phyloP scores from a whole-genome alignment of 352 stramenopile genomes.

The Globisporangium alternatum region DNA sequence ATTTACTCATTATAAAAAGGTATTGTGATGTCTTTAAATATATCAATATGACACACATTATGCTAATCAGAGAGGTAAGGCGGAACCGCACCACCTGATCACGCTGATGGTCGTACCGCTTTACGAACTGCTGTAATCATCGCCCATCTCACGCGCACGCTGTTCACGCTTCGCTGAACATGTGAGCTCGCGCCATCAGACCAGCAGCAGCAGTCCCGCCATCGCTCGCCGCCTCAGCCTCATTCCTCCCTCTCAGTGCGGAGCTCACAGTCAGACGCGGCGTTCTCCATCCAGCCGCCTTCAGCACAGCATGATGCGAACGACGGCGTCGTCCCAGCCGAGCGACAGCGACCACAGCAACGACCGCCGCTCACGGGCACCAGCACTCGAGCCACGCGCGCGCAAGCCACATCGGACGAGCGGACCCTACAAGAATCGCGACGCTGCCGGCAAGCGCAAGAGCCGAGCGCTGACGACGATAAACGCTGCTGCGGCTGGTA shows the following conservation, averaged over 20 bases:
- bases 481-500: background rate
- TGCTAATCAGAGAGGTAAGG: background rate
- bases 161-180: background rate
- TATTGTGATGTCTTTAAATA: background rate
- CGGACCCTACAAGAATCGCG: background rate
- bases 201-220: background rate
- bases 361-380: too few relatives aligned
- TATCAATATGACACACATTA: background rate
- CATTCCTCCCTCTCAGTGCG: too few relatives aligned
- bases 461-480: background rate
- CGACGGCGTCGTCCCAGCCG: too few relatives aligned
- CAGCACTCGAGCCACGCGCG: background rate
- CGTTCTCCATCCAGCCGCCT: too few relatives aligned
- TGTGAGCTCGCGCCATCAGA: background rate
- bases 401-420: background rate
- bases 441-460: background rate
- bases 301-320: background rate
- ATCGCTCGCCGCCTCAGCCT: too few relatives aligned
- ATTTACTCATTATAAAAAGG: too few relatives aligned
- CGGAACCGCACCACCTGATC: background rate
- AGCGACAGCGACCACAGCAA: background rate
- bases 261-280: too few relatives aligned
- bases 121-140: background rate
- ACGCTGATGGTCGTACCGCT: background rate
- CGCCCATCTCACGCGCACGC: background rate